These are phyloP conservation scores for Trichoderma sp. DNA, from an alignment of 2,329 filamentous ascomycete genomes.

Conservation along the genomic window DNA sequence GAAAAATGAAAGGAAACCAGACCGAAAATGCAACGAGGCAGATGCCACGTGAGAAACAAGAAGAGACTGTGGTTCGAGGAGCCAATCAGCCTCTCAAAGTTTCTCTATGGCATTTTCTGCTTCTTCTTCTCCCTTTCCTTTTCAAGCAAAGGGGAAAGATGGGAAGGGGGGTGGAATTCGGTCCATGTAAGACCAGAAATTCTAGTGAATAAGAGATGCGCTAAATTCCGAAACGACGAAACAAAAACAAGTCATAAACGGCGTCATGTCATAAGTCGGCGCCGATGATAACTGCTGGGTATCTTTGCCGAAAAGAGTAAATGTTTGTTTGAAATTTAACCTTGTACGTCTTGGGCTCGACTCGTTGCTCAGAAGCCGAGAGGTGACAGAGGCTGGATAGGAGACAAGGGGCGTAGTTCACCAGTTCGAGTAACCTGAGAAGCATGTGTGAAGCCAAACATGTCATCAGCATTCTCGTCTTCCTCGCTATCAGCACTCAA, in stretches of 20 bases:
- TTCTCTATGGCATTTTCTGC: too few species aligned
- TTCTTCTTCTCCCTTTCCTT: neutral
- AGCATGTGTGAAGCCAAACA: conserved; percentile 20
- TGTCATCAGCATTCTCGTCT: conserved; percentile 21
- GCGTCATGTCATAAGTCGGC: conserved; percentile 38
- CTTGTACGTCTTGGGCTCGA: neutral
- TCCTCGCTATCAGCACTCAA: conserved; percentile 48
- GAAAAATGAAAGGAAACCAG: neutral
- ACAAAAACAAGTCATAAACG: conserved; percentile 34
- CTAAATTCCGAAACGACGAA: conserved; percentile 19
- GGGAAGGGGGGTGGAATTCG: neutral
- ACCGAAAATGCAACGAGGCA: conserved; percentile 9
- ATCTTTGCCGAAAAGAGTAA: conserved; percentile 20
- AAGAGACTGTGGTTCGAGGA: neutral
- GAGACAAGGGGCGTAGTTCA: conserved; percentile 60
- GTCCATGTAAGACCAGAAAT: conserved; percentile 1
- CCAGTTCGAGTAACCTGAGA: conserved; percentile 29
- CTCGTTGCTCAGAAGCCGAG: conserved; percentile 52
- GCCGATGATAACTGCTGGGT: conserved; percentile 23
- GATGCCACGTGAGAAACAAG: neutral
- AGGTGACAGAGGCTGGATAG: conserved; percentile 66
- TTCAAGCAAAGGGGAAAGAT: neutral
- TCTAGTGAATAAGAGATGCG: conserved; percentile 10
- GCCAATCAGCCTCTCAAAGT: neutral
- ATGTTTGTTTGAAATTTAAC: neutral